phyloP scores from a whole-genome alignment of 2,329 filamentous ascomycete species.

The Basipetospora sp. region DNA sequence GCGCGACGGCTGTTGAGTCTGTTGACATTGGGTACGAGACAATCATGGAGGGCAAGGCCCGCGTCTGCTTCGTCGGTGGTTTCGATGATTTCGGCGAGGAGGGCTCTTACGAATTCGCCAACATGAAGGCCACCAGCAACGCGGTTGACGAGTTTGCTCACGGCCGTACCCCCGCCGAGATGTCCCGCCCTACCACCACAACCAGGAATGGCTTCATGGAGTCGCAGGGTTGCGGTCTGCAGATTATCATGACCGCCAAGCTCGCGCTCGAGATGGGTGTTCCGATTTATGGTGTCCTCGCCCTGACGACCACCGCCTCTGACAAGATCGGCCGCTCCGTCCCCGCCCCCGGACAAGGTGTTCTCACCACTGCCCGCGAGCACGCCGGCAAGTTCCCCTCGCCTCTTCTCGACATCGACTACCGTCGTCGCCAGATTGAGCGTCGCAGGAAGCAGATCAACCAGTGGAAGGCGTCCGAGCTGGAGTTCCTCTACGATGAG shows the following conservation, averaged over 20 bases:
- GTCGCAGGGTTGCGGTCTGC: conserved; percentile 94
- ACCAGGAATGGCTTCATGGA: conserved; percentile 99
- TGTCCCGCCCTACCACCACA: conserved; percentile 94
- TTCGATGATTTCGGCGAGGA: conserved; percentile 99
- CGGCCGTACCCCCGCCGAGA: conserved; percentile 86
- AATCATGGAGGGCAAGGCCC: conserved; percentile 94
- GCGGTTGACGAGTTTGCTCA: conserved; percentile 92
- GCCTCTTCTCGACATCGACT: conserved; percentile 91
- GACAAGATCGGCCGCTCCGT: conserved; percentile 99
- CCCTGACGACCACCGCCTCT: conserved; percentile 85
- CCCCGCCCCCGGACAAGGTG: conserved; percentile 89
- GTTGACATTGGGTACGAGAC: conserved; percentile 97
- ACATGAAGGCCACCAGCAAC: conserved; percentile 99
- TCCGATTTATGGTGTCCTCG: conserved; percentile 88
- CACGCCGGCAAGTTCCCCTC: conserved; percentile 83
- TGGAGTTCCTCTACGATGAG: conserved; percentile 86
- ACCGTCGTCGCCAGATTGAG: conserved; percentile 87
- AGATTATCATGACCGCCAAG: conserved; percentile 94
- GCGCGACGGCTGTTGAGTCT: conserved; percentile 92
- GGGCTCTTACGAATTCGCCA: conserved; percentile 97
- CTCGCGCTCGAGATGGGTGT: conserved; percentile 97
- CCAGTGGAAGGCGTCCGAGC: conserved; percentile 89
- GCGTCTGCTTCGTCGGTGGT: conserved; percentile 91
- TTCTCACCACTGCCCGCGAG: conserved; percentile 88
- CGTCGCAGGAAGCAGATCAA: conserved; percentile 88